Percentiles rank a stretch among this genome's conserved stretches.
These are phyloP conservation scores for Saussurea involucrata DNA, from an alignment of 129 eudicot genomes.

Conservation along the genomic window DNA sequence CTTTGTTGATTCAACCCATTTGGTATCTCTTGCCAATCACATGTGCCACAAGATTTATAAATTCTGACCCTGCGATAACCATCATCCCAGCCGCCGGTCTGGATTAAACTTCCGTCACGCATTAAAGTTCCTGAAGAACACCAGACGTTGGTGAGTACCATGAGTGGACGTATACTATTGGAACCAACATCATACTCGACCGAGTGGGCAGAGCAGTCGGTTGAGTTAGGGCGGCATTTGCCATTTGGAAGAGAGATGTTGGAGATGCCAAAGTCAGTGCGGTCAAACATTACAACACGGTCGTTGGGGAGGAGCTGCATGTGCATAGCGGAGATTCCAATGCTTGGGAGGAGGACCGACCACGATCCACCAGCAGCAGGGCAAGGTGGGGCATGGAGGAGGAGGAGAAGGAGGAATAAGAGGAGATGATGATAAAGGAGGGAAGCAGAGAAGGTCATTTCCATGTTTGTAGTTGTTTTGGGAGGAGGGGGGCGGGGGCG, in stretches of 20 bases:
- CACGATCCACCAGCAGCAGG: constrained; percentile 40
- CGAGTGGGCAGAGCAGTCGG: constrained; percentile 73
- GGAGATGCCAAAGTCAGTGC: constrained; percentile 65
- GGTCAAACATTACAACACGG: constrained; percentile 58
- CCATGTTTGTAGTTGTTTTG: neutral
- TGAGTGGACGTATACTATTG: constrained; percentile 54
- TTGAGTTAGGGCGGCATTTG: constrained; percentile 41
- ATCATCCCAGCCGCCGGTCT: constrained; percentile 63
- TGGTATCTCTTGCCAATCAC: constrained; percentile 56
- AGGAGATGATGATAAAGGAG: constrained; percentile 5
- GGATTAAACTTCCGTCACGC: constrained; percentile 44
- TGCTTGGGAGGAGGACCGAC: constrained; percentile 42
- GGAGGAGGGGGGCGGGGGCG: neutral
- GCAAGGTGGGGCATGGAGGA: constrained; percentile 9
- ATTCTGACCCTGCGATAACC: constrained; percentile 43
- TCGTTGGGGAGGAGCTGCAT: constrained; percentile 64
- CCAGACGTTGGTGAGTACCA: constrained; percentile 51
- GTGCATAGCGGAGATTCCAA: constrained; percentile 76
- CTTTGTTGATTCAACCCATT: constrained; percentile 28
- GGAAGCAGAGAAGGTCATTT: neutral
- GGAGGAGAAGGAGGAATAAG: constrained; percentile 9
- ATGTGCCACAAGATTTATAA: constrained; percentile 31
- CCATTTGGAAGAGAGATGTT: constrained; percentile 50
- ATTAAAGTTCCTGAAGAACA: constrained; percentile 66
- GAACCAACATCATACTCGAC: constrained; percentile 51